These are phyloP conservation scores for Rhodotorula sp. DNA, from an alignment of 1,284 basidiomycete species.

Conservation along the genomic window DNA sequence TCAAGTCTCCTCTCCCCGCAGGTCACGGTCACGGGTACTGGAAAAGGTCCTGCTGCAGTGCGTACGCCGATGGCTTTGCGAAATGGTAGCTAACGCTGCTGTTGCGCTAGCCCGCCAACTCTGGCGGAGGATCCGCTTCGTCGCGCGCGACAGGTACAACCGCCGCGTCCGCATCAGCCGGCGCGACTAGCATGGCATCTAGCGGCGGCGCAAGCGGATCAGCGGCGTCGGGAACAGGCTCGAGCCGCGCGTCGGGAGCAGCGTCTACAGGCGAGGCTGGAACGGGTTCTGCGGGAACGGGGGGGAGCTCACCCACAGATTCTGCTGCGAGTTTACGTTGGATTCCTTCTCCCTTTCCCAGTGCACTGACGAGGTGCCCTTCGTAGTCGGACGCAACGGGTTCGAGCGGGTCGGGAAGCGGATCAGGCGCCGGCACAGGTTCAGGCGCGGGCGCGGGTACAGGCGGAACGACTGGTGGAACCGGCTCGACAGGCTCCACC, in stretches of 20 bases:
- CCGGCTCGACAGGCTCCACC: not conserved
- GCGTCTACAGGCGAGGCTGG: not conserved
- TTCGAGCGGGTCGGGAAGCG: not conserved
- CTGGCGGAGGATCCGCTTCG: not conserved
- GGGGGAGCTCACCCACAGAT: no score
- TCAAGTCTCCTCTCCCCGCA: not conserved
- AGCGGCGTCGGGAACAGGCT: not conserved
- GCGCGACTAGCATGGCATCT: no score
- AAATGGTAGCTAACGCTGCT: no score
- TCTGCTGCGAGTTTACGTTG: not conserved
- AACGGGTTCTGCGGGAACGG: not conserved
- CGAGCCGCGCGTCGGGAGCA: not conserved
- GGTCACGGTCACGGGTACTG: constrained; percentile 2
- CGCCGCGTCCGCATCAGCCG: not conserved
- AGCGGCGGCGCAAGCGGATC: not conserved
- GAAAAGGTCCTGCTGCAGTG: not conserved
- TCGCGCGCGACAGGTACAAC: not conserved
- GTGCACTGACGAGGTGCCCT: not conserved
- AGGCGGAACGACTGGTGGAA: no score
- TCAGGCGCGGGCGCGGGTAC: no score
- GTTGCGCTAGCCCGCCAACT: no score
- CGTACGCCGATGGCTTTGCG: not conserved
- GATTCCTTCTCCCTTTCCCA: not conserved
- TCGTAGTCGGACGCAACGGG: not conserved
- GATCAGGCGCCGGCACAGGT: no score